A percentile compares a stretch with the other conserved stretches of the same genome.
Conservation (phyloP, 805 yeast genomes). For the Tetrapisispora phaffii region DNA sequence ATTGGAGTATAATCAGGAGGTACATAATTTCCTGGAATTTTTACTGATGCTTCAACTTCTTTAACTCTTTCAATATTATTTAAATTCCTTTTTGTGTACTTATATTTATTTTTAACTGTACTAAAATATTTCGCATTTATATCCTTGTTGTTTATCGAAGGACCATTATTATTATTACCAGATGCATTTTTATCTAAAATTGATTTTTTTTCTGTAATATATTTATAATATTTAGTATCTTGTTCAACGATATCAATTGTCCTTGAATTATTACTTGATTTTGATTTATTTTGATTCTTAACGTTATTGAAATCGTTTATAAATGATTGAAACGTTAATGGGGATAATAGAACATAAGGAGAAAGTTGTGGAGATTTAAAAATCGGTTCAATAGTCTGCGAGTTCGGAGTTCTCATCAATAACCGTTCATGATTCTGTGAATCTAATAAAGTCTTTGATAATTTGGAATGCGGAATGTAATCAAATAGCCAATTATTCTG, state of each 20-base stretch:
- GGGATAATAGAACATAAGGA: conserved; percentile 28
- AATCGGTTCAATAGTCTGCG: conserved; percentile 21
- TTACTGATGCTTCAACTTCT: neutral
- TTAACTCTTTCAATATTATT: neutral
- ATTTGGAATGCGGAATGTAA: conserved; percentile 35
- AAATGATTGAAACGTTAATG: conserved; percentile 32
- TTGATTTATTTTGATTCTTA: conserved; percentile 2
- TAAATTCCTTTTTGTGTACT: neutral
- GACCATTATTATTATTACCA: neutral
- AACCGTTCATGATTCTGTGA: conserved; percentile 37
- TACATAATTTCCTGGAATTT: conserved; percentile 24
- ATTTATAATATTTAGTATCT: conserved; percentile 9
- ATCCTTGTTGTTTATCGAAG: neutral
- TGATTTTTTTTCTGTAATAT: neutral
- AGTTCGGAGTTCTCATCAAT: conserved; percentile 27
- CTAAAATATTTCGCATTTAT: neutral
- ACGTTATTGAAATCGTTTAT: conserved; percentile 15
- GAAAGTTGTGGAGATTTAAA: conserved; percentile 26
- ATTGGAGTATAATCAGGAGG: conserved; percentile 53
- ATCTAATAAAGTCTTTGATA: conserved; percentile 38
- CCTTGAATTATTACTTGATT: conserved; percentile 6
- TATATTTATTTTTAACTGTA: neutral
- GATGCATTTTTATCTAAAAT: neutral
- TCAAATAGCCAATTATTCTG: conserved; percentile 51
- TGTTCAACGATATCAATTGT: conserved; percentile 5